phyloP scores from a whole-genome alignment of 331 rosid species.

The Quercus phellos region DNA sequence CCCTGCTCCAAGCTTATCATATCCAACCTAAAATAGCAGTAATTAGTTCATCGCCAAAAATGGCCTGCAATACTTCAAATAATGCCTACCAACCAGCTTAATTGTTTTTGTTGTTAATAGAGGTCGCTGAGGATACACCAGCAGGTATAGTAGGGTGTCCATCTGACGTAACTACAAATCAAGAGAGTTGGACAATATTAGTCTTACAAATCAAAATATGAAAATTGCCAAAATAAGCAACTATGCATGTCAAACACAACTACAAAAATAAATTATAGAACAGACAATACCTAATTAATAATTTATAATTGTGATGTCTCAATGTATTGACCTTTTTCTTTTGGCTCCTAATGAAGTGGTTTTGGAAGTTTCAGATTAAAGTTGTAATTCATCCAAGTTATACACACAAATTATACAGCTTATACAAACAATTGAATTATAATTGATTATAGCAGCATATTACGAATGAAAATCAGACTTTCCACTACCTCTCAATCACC shows the following conservation, averaged over 20 bases:
- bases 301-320: not conserved
- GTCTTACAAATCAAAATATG: not conserved
- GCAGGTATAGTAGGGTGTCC: constrained; percentile 79
- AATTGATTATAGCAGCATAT: no score
- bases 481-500: no score
- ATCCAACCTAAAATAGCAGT: constrained; percentile 66
- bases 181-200: constrained; percentile 16
- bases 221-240: not conserved
- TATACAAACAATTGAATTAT: no score
- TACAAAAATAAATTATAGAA: not conserved
- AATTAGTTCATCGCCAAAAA: constrained; percentile 11
- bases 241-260: not conserved
- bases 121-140: constrained; percentile 96
- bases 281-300: not conserved
- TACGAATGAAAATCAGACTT: no score
- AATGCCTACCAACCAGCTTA: constrained; percentile 72
- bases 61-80: not conserved
- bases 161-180: constrained; percentile 57
- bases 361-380: not conserved
- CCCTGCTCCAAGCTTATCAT: constrained; percentile 97
- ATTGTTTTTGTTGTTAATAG: constrained; percentile 80
- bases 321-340: not conserved
- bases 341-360: not conserved
- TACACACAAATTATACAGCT: not conserved
- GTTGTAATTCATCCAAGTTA: not conserved